These are phyloP conservation scores for Exophiala phaeomuriformis DNA, from an alignment of 2,329 filamentous ascomycete genomes.

Conservation along the genomic window DNA sequence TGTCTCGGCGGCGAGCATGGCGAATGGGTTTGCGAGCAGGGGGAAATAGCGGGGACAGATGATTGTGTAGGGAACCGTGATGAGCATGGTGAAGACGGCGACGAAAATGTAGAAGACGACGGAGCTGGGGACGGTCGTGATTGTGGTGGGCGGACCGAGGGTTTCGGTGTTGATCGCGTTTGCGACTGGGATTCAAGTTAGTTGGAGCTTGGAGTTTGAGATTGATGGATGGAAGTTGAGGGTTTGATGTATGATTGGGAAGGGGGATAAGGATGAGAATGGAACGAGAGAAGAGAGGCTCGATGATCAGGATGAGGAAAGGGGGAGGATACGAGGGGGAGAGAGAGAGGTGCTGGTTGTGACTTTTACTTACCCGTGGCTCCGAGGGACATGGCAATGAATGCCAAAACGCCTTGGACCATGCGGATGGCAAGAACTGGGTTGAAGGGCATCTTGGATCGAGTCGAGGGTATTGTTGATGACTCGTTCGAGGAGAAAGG, in stretches of 20 bases:
- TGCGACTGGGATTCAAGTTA: no score
- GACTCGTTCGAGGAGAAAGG: not conserved
- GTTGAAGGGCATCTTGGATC: slow-evolving; percentile 40
- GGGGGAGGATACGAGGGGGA: not conserved
- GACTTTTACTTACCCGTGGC: slow-evolving; percentile 44
- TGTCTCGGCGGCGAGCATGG: slow-evolving; percentile 59
- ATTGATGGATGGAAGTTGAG: no score
- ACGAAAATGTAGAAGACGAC: slow-evolving; percentile 76
- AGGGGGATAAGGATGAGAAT: no score
- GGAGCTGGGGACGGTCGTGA: slow-evolving; percentile 41
- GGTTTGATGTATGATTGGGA: no score
- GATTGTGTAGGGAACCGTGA: slow-evolving; percentile 60
- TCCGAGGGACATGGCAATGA: slow-evolving; percentile 68
- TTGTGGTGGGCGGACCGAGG: not conserved
- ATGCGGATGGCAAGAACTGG: slow-evolving; percentile 59
- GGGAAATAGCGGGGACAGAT: slow-evolving; percentile 58
- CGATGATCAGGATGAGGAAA: not conserved
- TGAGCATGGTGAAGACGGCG: slow-evolving; percentile 66
- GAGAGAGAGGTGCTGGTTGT: not conserved
- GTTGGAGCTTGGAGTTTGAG: no score
- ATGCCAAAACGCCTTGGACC: slow-evolving; percentile 58
- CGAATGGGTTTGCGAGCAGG: slow-evolving; percentile 55
- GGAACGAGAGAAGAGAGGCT: no score
- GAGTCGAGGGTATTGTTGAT: not conserved
- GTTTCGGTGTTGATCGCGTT: slow-evolving; percentile 13